phyloP scores from a whole-genome alignment of 768 basidiomycete species.

The Phylloporus sp. region DNA sequence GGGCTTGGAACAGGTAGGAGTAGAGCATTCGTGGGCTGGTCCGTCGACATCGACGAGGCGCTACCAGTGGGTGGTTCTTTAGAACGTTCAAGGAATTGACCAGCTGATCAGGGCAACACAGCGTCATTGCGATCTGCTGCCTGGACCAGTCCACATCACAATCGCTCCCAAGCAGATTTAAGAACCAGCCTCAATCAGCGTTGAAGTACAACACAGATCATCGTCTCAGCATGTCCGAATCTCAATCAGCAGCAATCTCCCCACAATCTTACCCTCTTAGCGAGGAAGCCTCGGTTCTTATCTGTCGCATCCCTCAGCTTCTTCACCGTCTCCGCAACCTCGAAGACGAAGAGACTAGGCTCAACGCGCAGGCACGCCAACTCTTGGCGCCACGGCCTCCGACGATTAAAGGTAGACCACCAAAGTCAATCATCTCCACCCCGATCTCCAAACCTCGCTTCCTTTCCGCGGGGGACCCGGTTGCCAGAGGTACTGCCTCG shows the following conservation, averaged over 20 bases:
- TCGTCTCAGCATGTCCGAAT: slow-evolving; percentile 6
- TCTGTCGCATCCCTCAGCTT: slow-evolving; percentile 15
- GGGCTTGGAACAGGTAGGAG: slow-evolving; percentile 9
- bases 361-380: slow-evolving; percentile 14
- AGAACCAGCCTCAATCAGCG: slow-evolving; percentile 3
- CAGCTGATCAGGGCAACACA: not conserved
- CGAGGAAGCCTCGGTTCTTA: slow-evolving; percentile 7
- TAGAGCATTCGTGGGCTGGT: not conserved
- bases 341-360: slow-evolving; percentile 18
- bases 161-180: slow-evolving; percentile 9
- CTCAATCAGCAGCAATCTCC: not conserved
- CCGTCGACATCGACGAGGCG: slow-evolving; percentile 13
- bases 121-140: not conserved
- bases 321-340: slow-evolving; percentile 20
- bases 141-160: slow-evolving; percentile 12
- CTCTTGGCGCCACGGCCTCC: slow-evolving; percentile 5
- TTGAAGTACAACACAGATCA: not conserved
- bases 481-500: slow-evolving; percentile 1
- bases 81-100: not conserved
- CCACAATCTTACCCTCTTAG: slow-evolving; percentile 5
- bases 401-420: not conserved
- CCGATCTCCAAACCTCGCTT: slow-evolving; percentile 1
- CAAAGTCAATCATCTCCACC: not conserved
- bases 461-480: not conserved
- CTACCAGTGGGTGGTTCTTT: not conserved